Conservation (phyloP, 106 monocot genomes). For the Phalaenopsis equestris region DNA sequence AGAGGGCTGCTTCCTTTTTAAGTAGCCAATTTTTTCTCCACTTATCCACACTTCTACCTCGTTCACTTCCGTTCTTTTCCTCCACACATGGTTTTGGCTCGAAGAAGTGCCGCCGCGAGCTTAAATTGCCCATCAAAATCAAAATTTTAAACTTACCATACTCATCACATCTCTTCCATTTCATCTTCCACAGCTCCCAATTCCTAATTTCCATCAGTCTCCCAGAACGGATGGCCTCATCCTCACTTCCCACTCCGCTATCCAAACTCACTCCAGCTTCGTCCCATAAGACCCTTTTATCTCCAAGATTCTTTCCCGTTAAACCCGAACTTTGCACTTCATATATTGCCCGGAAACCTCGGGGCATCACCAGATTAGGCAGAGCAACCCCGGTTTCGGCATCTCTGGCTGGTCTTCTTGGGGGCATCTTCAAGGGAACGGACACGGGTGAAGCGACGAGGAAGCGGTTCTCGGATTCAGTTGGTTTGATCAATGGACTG, state of each 20-base stretch:
- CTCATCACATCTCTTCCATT: background rate
- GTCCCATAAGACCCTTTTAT: conserved; percentile 17
- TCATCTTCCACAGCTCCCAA: background rate
- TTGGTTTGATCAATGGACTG: conserved; percentile 55
- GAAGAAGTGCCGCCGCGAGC: background rate
- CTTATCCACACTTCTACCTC: background rate
- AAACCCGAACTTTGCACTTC: conserved; percentile 19
- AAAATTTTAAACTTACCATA: background rate
- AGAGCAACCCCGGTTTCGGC: conserved; percentile 18
- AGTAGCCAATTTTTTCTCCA: background rate
- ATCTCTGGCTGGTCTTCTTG: conserved; percentile 62
- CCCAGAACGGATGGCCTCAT: conserved; percentile 17
- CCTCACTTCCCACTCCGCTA: conserved; percentile 21
- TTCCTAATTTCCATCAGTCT: background rate
- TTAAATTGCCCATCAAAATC: background rate
- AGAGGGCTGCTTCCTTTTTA: too few relatives aligned
- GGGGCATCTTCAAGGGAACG: conserved; percentile 67
- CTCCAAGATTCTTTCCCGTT: conserved; percentile 19
- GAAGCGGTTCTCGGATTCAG: conserved; percentile 52
- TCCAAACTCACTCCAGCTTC: conserved; percentile 15
- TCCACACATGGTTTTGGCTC: background rate
- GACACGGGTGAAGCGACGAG: conserved; percentile 75
- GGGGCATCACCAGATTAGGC: background rate
- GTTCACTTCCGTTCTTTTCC: background rate
- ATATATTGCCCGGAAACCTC: conserved; percentile 23